These are phyloP conservation scores for Talaromyces verruculosus DNA, from an alignment of 2,329 filamentous ascomycete species.

Conservation along the genomic window DNA sequence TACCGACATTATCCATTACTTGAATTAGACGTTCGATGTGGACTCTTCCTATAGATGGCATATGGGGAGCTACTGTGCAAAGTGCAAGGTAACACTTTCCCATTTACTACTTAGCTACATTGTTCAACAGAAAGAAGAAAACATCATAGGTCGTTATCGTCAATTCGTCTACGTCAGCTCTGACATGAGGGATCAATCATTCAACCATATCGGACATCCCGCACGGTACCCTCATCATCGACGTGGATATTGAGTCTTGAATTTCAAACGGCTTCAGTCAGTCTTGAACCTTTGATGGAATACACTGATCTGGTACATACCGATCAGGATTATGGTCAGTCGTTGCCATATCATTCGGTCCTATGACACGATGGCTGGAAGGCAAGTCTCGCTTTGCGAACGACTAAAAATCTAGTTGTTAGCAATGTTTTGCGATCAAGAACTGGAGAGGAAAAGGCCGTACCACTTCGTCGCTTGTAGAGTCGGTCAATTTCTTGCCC, in stretches of 20 bases:
- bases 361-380: slow-evolving; percentile 44
- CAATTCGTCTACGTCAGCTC: background rate
- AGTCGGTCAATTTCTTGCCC: slow-evolving; percentile 48
- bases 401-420: slow-evolving; percentile 28
- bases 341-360: slow-evolving; percentile 40
- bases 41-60: no score
- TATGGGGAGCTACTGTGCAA: no score
- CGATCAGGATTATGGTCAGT: slow-evolving; percentile 46
- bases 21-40: no score
- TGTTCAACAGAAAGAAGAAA: background rate
- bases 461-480: slow-evolving; percentile 37
- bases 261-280: background rate
- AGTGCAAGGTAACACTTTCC: no score
- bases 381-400: slow-evolving; percentile 51
- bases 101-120: no score
- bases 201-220: slow-evolving; percentile 45
- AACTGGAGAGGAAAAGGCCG: slow-evolving; percentile 10
- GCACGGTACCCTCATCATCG: slow-evolving; percentile 45
- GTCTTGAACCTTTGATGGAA: background rate
- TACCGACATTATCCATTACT: no score
- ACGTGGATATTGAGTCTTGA: slow-evolving; percentile 46
- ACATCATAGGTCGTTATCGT: background rate
- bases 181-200: background rate
- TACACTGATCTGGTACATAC: slow-evolving; percentile 27
- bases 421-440: background rate